Evolutionary conservation across 2,329 filamentous ascomycete genomes (phyloP), one percentile per base, ranked within the genome.

Genomic region (Coniochaeta pulveracea): DNA sequence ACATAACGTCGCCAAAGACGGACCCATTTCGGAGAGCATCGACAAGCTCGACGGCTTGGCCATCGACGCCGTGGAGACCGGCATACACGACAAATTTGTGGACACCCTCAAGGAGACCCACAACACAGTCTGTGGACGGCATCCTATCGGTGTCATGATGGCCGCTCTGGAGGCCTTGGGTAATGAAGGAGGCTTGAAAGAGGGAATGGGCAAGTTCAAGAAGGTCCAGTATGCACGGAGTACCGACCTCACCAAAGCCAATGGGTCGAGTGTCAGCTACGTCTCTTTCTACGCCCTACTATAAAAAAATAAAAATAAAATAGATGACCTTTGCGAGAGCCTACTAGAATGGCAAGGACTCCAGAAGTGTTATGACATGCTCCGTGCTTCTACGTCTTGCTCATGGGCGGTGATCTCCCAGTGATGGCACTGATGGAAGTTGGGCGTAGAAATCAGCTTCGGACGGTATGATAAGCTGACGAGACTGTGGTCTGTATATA

Each of bases 111-210:
- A 65, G 34, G 59, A 72, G 22, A 96, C 89, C 0, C 73, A 74
- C 10, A 98, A 98, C 47, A 95, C 91, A 0, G 85, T 98, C 0
- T 98, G 91, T 49, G 91, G 91, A 4, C 69, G 89, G 31, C 91
- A 98, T 60, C 91, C 91, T 0, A 96, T 98, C 46, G 88, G 91
- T 0, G 80, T 96, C 4, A 72, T 82, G 23, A 86, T 98, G 85
- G 85, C 88, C 1, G 86, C 81, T 0, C 56, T 96, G 39, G 88
- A 95, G 58, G 59, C 66, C 31, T 50, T 84, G 19, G 54, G 58
- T 1, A 50, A 54, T 15, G 57, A 63, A 34, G 44, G 48, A 17
- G 51, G 52, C 8, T 40, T 31, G 3, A 38, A 37, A 10, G 42
- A 56, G 9, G 54, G 47, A 5, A 66, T 61, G 43, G 58, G 73